A percentile compares a stretch with the other conserved stretches of the same genome.
Conservation (phyloP, 306 rosid genomes). For the Rosa chinensis region DNA sequence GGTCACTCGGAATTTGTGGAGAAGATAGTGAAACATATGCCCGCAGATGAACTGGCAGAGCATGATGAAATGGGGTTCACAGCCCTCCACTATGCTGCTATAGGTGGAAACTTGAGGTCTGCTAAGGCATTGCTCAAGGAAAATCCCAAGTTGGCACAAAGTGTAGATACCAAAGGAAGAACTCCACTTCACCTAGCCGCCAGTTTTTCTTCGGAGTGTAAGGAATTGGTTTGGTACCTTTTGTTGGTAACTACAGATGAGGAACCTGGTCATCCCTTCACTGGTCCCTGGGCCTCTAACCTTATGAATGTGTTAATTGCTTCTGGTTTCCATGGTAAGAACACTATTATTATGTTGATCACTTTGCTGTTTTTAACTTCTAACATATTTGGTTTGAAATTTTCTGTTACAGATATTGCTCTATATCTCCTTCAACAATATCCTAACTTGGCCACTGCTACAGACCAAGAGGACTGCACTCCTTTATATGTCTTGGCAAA, state of each 20-base stretch:
- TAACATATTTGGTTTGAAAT: neutral
- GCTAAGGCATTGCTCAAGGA: conserved; percentile 45
- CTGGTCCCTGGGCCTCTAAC: conserved; percentile 27
- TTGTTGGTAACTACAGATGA: conserved; percentile 46
- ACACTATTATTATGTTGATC: neutral
- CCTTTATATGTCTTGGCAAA: conserved; percentile 9
- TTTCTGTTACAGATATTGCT: conserved; percentile 3
- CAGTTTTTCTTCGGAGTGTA: conserved; percentile 25
- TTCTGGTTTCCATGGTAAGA: conserved; percentile 19
- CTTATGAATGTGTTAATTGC: conserved; percentile 21
- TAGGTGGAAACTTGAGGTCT: conserved; percentile 35
- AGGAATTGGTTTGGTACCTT: conserved; percentile 55
- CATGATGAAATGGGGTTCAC: neutral
- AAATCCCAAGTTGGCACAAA: conserved; percentile 35
- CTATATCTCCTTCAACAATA: neutral
- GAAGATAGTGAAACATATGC: conserved; percentile 5
- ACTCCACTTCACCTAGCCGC: conserved; percentile 47
- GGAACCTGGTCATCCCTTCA: conserved; percentile 38
- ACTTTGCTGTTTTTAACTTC: neutral
- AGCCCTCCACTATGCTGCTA: conserved; percentile 16
- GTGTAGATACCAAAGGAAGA: conserved; percentile 25
- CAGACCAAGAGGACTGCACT: conserved; percentile 8
- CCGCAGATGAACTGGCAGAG: neutral
- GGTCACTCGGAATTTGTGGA: conserved; percentile 18
- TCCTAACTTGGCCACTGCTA: conserved; percentile 10